Conservation (phyloP, 2,329 filamentous ascomycete species). For the Didymella keratinophila region DNA sequence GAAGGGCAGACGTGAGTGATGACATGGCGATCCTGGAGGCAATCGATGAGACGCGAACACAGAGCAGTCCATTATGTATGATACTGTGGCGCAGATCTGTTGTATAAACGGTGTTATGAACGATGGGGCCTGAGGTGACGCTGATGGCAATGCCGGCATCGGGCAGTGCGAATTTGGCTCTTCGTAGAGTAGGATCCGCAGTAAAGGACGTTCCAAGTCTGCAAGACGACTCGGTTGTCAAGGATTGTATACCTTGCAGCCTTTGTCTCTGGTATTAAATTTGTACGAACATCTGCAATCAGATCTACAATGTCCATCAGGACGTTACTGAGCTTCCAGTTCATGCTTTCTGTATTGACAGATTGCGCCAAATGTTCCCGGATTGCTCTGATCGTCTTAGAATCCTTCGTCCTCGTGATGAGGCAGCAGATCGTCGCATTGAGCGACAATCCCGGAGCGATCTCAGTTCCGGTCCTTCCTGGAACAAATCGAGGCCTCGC, state of each 20-base stretch:
- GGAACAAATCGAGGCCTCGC: constrained; percentile 30
- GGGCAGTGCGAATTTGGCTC: not conserved
- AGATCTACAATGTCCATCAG: constrained; percentile 4
- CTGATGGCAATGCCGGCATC: not conserved
- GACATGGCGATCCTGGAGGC: not conserved
- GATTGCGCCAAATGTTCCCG: not conserved
- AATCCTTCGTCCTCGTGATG: constrained; percentile 29
- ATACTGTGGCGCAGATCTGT: constrained; percentile 3
- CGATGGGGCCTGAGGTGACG: not conserved
- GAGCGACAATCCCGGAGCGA: constrained; percentile 31
- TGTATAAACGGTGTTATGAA: constrained; percentile 3
- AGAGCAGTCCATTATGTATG: constrained; percentile 1
- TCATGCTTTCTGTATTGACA: not conserved
- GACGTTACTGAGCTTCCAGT: constrained; percentile 1
- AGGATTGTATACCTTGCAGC: not conserved
- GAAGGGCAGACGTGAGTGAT: not conserved
- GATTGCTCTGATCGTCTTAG: constrained; percentile 22
- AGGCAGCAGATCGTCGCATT: constrained; percentile 45
- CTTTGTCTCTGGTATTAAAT: not conserved
- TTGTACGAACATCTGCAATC: not conserved
- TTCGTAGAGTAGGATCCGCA: constrained; percentile 2
- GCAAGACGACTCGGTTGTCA: constrained; percentile 1
- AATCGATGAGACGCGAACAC: not conserved
- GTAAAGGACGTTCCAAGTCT: constrained; percentile 6
- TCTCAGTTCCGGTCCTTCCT: constrained; percentile 23